These are phyloP conservation scores for Penicillium verrucosum DNA, from an alignment of 2,329 filamentous ascomycete genomes.

Conservation along the genomic window DNA sequence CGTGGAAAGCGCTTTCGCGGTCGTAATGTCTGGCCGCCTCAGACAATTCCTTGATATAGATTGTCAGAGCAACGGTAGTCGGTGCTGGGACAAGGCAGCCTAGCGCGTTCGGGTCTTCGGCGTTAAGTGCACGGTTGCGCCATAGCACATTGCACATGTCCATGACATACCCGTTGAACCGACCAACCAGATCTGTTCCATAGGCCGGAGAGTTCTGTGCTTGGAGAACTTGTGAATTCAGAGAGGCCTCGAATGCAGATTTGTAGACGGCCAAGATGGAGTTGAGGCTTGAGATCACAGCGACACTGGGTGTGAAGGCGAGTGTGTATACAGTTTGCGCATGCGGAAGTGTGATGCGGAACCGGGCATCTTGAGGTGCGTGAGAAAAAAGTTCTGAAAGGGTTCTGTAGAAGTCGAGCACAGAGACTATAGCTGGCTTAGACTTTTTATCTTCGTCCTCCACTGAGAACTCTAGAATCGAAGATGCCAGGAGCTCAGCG, in stretches of 20 bases:
- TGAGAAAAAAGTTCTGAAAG: conserved; percentile 57
- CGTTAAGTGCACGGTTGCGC: conserved; percentile 69
- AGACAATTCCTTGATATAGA: conserved; percentile 42
- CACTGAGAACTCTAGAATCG: conserved; percentile 54
- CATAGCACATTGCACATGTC: conserved; percentile 82
- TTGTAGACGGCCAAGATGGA: conserved; percentile 70
- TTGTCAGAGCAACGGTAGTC: conserved; percentile 44
- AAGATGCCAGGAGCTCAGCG: conserved; percentile 55
- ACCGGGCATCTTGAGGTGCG: conserved; percentile 48
- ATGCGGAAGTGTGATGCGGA: conserved; percentile 67
- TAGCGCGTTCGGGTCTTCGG: conserved; percentile 58
- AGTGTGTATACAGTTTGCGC: conserved; percentile 67
- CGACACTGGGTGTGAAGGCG: conserved; percentile 62
- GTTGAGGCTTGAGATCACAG: conserved; percentile 66
- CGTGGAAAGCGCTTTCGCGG: conserved; percentile 31
- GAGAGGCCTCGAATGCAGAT: conserved; percentile 65
- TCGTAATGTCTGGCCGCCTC: conserved; percentile 32
- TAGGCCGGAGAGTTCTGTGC: conserved; percentile 44
- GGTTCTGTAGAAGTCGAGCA: conserved; percentile 67
- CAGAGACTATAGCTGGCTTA: conserved; percentile 48
- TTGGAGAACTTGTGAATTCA: conserved; percentile 37
- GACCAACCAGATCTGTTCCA: conserved; percentile 59
- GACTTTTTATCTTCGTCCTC: conserved; percentile 5
- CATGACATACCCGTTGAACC: conserved; percentile 82
- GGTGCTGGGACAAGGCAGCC: conserved; percentile 52